These are phyloP conservation scores for Boletus subparvulus DNA, from an alignment of 768 basidiomycete species.

Conservation along the genomic window DNA sequence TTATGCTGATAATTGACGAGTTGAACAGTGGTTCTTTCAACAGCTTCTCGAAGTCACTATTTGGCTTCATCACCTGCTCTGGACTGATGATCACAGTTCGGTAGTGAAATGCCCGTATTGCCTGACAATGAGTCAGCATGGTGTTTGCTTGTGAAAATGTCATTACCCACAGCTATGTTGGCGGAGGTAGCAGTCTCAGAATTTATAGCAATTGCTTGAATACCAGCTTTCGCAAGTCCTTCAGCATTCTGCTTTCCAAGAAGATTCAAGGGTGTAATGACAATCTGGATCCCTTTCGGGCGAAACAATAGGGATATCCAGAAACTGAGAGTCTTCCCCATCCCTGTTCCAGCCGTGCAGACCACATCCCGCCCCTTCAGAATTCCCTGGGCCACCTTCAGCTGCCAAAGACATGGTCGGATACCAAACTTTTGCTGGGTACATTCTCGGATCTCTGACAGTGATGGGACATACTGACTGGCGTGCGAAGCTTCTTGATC, in stretches of 20 bases:
- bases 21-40: background rate
- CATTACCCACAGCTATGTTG: background rate
- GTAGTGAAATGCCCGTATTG: background rate
- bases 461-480: no score
- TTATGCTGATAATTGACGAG: background rate
- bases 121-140: background rate
- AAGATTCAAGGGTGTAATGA: conserved; percentile 27
- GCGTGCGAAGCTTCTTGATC: no score
- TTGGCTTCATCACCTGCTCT: conserved; percentile 5
- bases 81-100: conserved; percentile 5
- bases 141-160: no score
- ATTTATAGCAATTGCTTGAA: conserved; percentile 15
- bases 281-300: conserved; percentile 19
- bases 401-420: conserved; percentile 20
- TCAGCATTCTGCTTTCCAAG: conserved; percentile 23
- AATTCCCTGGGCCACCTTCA: conserved; percentile 14
- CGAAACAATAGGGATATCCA: conserved; percentile 32
- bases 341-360: background rate
- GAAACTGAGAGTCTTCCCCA: conserved; percentile 24
- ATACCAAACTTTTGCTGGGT: no score
- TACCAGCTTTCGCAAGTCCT: conserved; percentile 2
- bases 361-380: conserved; percentile 20
- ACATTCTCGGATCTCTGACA: no score
- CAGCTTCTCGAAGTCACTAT: conserved; percentile 8
- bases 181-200: background rate